Evolutionary conservation across 1,139 yeast species (phyloP).

Genomic region (Saccharomyces hybrid): DNA sequence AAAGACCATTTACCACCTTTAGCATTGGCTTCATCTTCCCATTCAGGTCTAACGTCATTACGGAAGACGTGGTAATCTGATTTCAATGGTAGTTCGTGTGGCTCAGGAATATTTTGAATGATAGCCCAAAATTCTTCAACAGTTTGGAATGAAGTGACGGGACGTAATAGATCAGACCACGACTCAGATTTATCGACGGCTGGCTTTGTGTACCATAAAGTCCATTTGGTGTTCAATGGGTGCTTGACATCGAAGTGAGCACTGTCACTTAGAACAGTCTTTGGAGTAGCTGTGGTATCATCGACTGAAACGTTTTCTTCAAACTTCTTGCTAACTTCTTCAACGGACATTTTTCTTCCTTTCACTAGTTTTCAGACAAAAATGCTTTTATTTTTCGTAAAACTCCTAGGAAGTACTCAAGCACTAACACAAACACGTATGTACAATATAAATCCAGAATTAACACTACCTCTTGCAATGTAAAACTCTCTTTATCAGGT

Average conservation of each 20-base stretch:
- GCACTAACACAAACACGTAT: not conserved
- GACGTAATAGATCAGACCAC: conserved; percentile 91
- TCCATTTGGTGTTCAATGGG: conserved; percentile 90
- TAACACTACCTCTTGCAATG: not conserved
- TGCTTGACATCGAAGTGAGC: conserved; percentile 45
- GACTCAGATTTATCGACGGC: conserved; percentile 70
- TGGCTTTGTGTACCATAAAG: conserved; percentile 97
- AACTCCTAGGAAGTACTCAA: conserved; percentile 3
- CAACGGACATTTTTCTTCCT: conserved; percentile 28
- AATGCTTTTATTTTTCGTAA: conserved; percentile 2
- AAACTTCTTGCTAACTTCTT: conserved; percentile 31
- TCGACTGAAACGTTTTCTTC: conserved; percentile 25
- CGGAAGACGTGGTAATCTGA: conserved; percentile 95
- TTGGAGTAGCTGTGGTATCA: conserved; percentile 15
- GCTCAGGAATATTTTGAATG: conserved; percentile 87
- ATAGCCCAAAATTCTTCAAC: conserved; percentile 99
- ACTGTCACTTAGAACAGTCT: conserved; percentile 27
- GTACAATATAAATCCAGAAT: not conserved
- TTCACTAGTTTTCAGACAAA: conserved; percentile 1
- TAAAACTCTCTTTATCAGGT: not conserved
- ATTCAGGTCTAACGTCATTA: conserved; percentile 92
- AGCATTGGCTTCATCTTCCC: conserved; percentile 90
- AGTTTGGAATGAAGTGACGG: conserved; percentile 82
- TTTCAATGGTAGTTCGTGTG: conserved; percentile 81
- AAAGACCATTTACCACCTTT: conserved; percentile 95